Base-by-base conservation (phyloP, 2,329 filamentous ascomycete genomes). In the Aphanocladium album region DNA sequence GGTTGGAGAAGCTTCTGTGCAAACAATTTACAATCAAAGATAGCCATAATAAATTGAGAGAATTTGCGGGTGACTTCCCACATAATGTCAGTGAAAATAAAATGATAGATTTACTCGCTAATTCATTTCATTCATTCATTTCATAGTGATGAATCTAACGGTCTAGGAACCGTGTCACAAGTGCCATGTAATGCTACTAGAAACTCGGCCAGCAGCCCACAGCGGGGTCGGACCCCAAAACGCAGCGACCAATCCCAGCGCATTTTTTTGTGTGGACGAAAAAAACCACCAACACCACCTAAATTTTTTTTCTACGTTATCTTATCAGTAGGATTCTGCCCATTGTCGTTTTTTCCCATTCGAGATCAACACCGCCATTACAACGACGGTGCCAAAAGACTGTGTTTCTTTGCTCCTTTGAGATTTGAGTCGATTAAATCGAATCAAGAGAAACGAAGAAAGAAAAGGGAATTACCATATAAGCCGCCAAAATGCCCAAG, bases 401-500 rank as follows among this genome's bases (percentile, higher is more conserved):
- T 5, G 5, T 35, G 4, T 50, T 12, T 25, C 35, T 23, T 16
- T 39, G 14, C 14, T 25, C 23, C 35, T n/a, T 12, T 39, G 35
- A 23, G 25, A 52, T 41, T 17, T 17, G 9, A 6, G 7, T 3
- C 27, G 25, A 30, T 30, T 30, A 9, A 12, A 50, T 19, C 2
- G 25, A 12, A 21, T 45, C 19, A 7, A 17, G 19, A 11, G 4
- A 47, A 49, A 12, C 11, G 27, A 52, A 51, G 23, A 62, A 49
- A 39, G 51, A 37, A 27, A 60, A 50, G 55, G 27, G 35, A 11
- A 12, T 63, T 58, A 59, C 30, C 5, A 30, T 30, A 56, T 61
- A 47, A 67, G 58, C 65, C 65, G 65, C 65, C 73, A 80, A 71
- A 66, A 99, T 99, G 95, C 95, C 95, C 74, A 93, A 96, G 81